Base-by-base conservation (phyloP, 108 stramenopile genomes). In the Fragilaria crotonensis region DNA sequence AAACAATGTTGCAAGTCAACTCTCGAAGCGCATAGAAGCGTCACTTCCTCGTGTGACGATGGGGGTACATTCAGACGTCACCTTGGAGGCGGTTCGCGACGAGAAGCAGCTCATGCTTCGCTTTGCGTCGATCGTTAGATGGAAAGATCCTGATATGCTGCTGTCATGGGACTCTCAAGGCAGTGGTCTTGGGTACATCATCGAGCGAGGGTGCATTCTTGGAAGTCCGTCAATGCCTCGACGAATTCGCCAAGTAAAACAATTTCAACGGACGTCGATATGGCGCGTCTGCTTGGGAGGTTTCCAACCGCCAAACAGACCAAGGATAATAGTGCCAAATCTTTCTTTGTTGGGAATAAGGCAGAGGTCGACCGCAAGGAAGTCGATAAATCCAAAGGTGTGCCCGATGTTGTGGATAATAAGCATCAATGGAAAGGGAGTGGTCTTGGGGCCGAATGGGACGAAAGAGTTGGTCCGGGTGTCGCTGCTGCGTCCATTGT, bases 101-200 rank as follows among this genome's bases (percentile, higher is more conserved):
- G 91, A 93, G 54, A 62, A 61, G 54, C 66, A 67, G 17, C 70
- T 93, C 5, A 58, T 93, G 44, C 51, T 80, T 25, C 51, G 87
- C 57, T 56, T 94, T 36, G 66, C 84, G n/a, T 74, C 77, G 4
- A 66, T 88, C 45, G 86, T 94, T 18, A 53, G 72, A 53, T 48
- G 44, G 45, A 87, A 78, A 62, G 89, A 94, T 57, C 93, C 93
- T 14, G 93, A 94, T 51, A 68, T 82, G 54, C 63, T 94, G 25
- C 45, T 87, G 5, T 86, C 84, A 45, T 94, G 93, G 93, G 89
- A 94, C 59, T 80, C 93, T 32, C 93, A 90, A 69, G 83, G 83
- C 27, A 65, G 59, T 3, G 93, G 93, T 19, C 30, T 90, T 9
- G 89, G 93, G 1, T 94, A 87, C 64, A 63, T 94, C 1, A 76